Percentiles rank a stretch among this genome's conserved stretches.
phyloP scores from a whole-genome alignment of 192 early-diverging fungal species.

The Backusella macrospora region DNA sequence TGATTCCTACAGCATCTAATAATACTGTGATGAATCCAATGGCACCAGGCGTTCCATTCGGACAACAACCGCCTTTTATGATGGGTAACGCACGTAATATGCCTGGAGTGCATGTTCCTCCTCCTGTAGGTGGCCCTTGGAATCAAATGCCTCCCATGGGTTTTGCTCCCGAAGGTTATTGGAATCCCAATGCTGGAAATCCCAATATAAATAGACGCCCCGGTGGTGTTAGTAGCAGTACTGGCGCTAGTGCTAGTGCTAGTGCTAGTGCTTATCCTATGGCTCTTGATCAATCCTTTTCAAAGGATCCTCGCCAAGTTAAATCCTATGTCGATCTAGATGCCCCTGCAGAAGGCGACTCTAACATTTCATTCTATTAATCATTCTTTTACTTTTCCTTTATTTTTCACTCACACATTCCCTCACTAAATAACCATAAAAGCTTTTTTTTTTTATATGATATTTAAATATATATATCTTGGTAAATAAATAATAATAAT shows the following conservation, averaged over 20 bases:
- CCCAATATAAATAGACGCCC: slow-evolving; percentile 1
- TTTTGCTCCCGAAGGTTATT: slow-evolving; percentile 39
- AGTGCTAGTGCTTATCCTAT: background rate
- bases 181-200: background rate
- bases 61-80: slow-evolving; percentile 25
- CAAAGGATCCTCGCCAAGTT: slow-evolving; percentile 73
- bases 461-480: background rate
- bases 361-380: slow-evolving; percentile 33
- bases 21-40: background rate
- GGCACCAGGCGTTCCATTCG: background rate
- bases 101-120: slow-evolving; percentile 39
- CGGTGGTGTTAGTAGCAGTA: background rate
- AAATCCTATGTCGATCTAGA: slow-evolving; percentile 90
- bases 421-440: slow-evolving; percentile 6
- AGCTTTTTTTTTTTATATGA: background rate
- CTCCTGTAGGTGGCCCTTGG: slow-evolving; percentile 47
- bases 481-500: background rate
- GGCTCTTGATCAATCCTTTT: slow-evolving; percentile 36
- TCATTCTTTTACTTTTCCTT: background rate
- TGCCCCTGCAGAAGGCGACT: slow-evolving; percentile 72
- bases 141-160: slow-evolving; percentile 64
- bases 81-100: slow-evolving; percentile 34
- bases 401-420: background rate
- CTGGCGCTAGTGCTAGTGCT: too few species aligned
- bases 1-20: slow-evolving; percentile 42